phyloP scores from a whole-genome alignment of 805 yeast species.

The Candida andamanensis region DNA sequence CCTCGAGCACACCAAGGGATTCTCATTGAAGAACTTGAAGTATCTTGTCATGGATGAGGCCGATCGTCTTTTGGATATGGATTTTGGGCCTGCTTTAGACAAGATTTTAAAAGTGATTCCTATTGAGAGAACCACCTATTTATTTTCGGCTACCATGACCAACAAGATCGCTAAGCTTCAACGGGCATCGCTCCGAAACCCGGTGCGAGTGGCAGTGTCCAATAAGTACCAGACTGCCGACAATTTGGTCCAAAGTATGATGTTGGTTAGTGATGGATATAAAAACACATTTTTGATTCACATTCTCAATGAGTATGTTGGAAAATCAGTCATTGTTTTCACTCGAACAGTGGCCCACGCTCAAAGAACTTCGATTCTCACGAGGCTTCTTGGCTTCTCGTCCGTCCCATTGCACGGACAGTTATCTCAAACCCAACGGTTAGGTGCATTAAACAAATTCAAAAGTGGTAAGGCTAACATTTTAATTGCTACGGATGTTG shows the following conservation, averaged over 20 bases:
- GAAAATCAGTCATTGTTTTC: conserved; percentile 84
- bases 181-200: conserved; percentile 83
- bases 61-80: conserved; percentile 91
- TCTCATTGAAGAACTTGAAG: conserved; percentile 69
- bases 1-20: conserved; percentile 87
- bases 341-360: conserved; percentile 95
- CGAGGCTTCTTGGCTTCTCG: conserved; percentile 76
- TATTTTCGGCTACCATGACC: conserved; percentile 97
- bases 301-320: conserved; percentile 72
- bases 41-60: conserved; percentile 96
- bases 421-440: conserved; percentile 74
- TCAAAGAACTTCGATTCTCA: conserved; percentile 79
- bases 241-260: conserved; percentile 81
- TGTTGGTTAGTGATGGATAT: conserved; percentile 88
- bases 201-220: conserved; percentile 87
- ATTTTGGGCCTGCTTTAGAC: conserved; percentile 91
- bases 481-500: conserved; percentile 79
- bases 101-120: conserved; percentile 83
- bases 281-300: conserved; percentile 86
- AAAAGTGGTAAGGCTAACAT: conserved; percentile 67
- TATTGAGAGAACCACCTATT: conserved; percentile 71
- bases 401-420: conserved; percentile 96
- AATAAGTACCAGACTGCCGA: conserved; percentile 89
- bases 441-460: conserved; percentile 76
- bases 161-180: conserved; percentile 91